A percentile compares a stretch with the other conserved stretches of the same genome.
Evolutionary conservation across 768 basidiomycete species (phyloP).

Genomic region (Lactifluus volemus): DNA sequence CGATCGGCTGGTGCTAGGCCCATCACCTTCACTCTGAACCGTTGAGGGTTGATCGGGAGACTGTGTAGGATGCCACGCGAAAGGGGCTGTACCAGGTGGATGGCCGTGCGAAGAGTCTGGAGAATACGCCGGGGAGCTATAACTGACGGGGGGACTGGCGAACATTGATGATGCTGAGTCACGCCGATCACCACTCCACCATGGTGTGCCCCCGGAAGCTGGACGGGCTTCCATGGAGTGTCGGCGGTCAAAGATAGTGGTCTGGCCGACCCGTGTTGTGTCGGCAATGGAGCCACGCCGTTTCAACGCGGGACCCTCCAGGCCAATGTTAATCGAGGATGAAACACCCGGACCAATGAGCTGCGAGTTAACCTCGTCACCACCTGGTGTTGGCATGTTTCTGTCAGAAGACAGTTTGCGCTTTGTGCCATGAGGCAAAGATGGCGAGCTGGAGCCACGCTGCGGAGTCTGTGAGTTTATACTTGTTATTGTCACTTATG

Average conservation of each 20-base stretch:
- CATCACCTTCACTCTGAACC: conserved; percentile 21
- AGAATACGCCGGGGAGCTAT: conserved; percentile 48
- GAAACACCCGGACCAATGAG: conserved; percentile 61
- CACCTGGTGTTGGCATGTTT: conserved; percentile 38
- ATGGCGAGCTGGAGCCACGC: conserved; percentile 19
- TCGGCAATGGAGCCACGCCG: conserved; percentile 80
- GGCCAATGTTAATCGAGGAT: conserved; percentile 47
- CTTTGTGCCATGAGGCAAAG: conserved; percentile 54
- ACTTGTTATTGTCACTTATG: conserved; percentile 35
- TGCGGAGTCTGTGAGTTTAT: conserved; percentile 19
- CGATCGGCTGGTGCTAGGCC: conserved; percentile 29
- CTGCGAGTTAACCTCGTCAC: conserved; percentile 59
- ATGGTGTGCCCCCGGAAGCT: conserved; percentile 30
- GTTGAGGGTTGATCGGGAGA: conserved; percentile 30
- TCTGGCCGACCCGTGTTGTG: conserved; percentile 62
- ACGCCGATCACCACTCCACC: conserved; percentile 61
- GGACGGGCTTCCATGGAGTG: conserved; percentile 63
- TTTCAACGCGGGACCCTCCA: conserved; percentile 66
- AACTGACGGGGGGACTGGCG: conserved; percentile 47
- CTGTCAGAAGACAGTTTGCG: conserved; percentile 77
- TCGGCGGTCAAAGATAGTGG: conserved; percentile 71
- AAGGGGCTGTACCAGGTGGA: conserved; percentile 53
- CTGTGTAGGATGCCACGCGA: conserved; percentile 58
- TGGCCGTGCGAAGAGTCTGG: conserved; percentile 58
- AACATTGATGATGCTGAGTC: conserved; percentile 67